Evolutionary conservation across 108 stramenopile genomes (phyloP), one percentile per base, ranked within the genome.

Genomic region (Pseudonitzschia multiseries): DNA sequence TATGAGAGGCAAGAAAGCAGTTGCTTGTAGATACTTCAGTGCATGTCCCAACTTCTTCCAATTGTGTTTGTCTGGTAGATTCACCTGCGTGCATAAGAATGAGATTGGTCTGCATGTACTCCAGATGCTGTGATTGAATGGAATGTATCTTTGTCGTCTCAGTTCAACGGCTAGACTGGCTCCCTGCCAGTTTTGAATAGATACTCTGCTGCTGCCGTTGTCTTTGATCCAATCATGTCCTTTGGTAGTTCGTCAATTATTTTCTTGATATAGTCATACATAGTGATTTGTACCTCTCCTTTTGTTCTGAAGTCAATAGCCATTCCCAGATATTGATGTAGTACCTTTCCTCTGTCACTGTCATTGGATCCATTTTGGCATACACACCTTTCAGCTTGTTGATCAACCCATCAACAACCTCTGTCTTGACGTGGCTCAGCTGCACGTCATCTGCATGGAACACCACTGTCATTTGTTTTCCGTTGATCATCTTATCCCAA

Each of bases 361-460:
- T 32, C 21, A 70, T 8, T 18, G 57, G 69, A 8, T 50, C 66
- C n/a, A 60, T 42, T 41, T 65, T 72, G 20, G 41, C 77, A 61
- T 62, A 74, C 10, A 56, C 8, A 15, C 17, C 65, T 10, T 21
- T 51, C 32, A 80, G 69, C 15, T 31, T 44, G 9, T 52, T 24
- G 56, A 79, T 60, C 2, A 69, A 24, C 17, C 33, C 64, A 13
- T n/a, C 42, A 5, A 80, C 41, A 2, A 64, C 77, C 18, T 46
- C 26, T 3, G 65, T n/a, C 41, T 76, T 54, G 0, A 70, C 65
- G 29, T 83, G 81, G 28, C 75, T 77, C 0, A 80, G 62, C 52
- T 82, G 82, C n/a, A 81, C 0, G 50, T 84, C 76, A 57, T 82
- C 84, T 1, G 77, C 84, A 61, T 82, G 72, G 76, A 81, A 85